Base-by-base conservation (phyloP, 2,329 filamentous ascomycete genomes). In the Purpureocillium takamizusanense region DNA sequence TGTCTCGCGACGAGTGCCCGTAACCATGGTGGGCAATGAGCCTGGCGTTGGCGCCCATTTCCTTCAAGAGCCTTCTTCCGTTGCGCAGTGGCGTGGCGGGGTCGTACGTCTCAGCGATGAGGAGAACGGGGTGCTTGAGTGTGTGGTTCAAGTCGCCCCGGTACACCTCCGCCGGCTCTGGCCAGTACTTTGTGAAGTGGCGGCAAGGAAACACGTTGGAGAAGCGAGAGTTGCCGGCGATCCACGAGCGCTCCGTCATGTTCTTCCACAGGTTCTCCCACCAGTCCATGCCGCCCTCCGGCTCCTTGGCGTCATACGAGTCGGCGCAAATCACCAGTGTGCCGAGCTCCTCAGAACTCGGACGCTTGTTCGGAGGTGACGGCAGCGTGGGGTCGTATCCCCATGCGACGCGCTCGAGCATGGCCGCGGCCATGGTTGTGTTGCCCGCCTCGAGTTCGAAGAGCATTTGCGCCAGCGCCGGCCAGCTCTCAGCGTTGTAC, bases 51-150 rank as follows among this genome's bases (percentile, higher is more conserved):
- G 47, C 38, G 1, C 67, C 69, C 67, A 72, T 70, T 38, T 69
- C 67, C 0, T 45, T 36, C 14, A 63, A 40, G 3, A 72, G 53
- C 18, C 67, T 51, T 11, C 66, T 52, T 1, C 67, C 68, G 39
- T 72, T 71, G 5, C 66, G 59, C 32, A 72, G 48, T 4, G 69
- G 69, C 7, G 69, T 72, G 2, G 68, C 68, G 1, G 69, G 68
- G 40, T 72, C 69, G 40, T 72, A 66, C 5, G 64, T 65, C 54
- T 67, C 66, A 1, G 68, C 66, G 30, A 72, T 63, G 30, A 73
- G 54, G 30, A 72, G 48, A 3, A 72, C 51, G 1, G 69, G 67
- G 39, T 66, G 45, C 17, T 55, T 60, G 8, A 72, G 58, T 0
- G 62, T 63, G 35, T 59, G 47, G 48, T 68, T 65, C 21, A 72